Conservation (phyloP, 2,329 filamentous ascomycete species). For the Trichophyton schoenleinii region DNA sequence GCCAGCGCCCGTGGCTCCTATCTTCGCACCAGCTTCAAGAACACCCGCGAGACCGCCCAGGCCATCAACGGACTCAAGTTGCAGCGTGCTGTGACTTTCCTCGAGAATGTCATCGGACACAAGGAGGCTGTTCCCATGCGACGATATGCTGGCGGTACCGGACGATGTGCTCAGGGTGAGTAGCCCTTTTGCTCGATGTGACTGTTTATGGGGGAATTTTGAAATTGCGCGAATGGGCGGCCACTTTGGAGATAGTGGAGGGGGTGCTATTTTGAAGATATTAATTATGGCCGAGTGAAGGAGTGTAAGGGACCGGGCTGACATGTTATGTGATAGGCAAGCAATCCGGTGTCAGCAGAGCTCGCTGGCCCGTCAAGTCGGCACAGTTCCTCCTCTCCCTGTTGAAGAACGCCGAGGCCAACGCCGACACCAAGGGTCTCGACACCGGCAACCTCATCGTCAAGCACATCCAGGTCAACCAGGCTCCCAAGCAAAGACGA, state of each 20-base stretch:
- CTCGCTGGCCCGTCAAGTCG: conserved; percentile 98
- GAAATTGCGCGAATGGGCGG: neutral
- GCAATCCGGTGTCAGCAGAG: conserved; percentile 94
- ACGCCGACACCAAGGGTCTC: conserved; percentile 92
- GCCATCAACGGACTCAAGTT: conserved; percentile 99
- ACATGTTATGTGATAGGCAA: conserved; percentile 53
- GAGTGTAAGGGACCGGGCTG: neutral
- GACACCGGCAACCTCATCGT: conserved; percentile 95
- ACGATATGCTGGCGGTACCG: conserved; percentile 90
- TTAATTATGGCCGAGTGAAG: neutral
- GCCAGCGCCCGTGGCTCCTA: conserved; percentile 97
- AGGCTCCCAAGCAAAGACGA: conserved; percentile 98
- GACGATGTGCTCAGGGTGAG: conserved; percentile 96
- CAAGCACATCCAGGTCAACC: conserved; percentile 99
- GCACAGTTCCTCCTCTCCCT: conserved; percentile 96
- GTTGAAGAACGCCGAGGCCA: conserved; percentile 94
- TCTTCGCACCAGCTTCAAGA: conserved; percentile 99
- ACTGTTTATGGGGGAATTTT: neutral
- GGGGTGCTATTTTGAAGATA: neutral
- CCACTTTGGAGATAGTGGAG: neutral
- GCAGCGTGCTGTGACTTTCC: conserved; percentile 85
- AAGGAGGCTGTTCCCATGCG: conserved; percentile 97
- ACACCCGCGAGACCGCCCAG: conserved; percentile 98
- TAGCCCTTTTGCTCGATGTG: conserved; percentile 18
- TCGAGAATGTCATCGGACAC: conserved; percentile 96